A percentile compares a stretch with the other conserved stretches of the same genome.
phyloP scores from a whole-genome alignment of 345 rosid genomes.

The Rhodamnia argentea region DNA sequence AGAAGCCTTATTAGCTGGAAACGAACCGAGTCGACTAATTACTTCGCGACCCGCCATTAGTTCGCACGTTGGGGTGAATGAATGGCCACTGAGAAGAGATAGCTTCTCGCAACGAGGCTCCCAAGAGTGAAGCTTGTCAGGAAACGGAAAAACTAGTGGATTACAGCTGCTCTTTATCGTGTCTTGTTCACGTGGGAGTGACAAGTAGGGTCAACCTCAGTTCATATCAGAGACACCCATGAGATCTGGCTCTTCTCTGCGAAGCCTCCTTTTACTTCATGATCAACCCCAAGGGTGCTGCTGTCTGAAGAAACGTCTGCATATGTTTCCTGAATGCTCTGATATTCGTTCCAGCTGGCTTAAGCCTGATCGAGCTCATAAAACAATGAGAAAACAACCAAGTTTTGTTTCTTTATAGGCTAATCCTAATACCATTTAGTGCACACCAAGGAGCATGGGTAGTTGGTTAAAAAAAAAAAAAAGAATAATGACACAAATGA shows the following conservation, averaged over 20 bases:
- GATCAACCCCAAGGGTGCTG: not conserved
- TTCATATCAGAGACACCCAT: not conserved
- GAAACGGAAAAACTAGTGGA: not conserved
- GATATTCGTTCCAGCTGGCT: too few species aligned
- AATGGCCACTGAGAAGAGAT: not conserved
- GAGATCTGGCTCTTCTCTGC: not conserved
- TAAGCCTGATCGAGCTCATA: not conserved
- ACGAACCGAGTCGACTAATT: not conserved
- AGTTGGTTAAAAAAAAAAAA: not conserved
- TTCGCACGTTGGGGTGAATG: not conserved
- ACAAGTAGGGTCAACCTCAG: not conserved
- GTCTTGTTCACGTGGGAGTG: not conserved
- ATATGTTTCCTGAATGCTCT: not conserved
- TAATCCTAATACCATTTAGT: not conserved
- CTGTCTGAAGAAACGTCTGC: not conserved
- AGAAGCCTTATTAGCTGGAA: not conserved
- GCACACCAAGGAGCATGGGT: not conserved
- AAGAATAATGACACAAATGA: too few species aligned
- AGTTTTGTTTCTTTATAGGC: not conserved
- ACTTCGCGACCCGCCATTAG: not conserved
- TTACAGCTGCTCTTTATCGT: not conserved
- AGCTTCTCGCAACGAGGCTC: not conserved
- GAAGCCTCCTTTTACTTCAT: not conserved
- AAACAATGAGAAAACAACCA: not conserved
- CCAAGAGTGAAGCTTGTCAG: not conserved